Base-by-base conservation (phyloP, 106 monocot genomes). In the Acorus gramineus region DNA sequence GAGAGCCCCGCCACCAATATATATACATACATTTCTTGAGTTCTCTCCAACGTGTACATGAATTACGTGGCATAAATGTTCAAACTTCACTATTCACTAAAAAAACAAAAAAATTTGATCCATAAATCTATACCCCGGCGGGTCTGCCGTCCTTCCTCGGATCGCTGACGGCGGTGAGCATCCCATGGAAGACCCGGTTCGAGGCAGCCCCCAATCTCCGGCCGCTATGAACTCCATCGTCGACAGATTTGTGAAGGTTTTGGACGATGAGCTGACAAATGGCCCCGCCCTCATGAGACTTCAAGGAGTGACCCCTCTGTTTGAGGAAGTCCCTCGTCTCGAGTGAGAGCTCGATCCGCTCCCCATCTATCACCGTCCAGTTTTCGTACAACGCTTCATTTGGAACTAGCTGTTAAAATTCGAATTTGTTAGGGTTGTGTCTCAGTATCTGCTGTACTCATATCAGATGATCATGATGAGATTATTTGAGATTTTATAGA, bases 101-200 rank as follows among this genome's bases (percentile, higher is more conserved):
- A 28, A 28, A 28, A 28, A 28, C 0, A 28, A 28, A 28, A 28
- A 28, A 28, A 28, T 0, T 28, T 28, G 28, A 28, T 1, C 28
- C 28, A 5, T 3, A 7, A 10, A 4, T 63, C 49, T 74, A 93
- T 51, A 89, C 5, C 14, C 98, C 85, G 4, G 98, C 91, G 4
- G 98, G 91, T 10, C 55, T 60, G 7, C 92, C 98, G 56, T 73
- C 85, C 80, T 98, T 98, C 51, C 98, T 85, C 3, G 87, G 91
- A 81, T 98, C 98, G 46, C 98, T 98, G 12, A 98, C 88, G 2
- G 98, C 98, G 5, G 79, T 89, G 55, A 98, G 83, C 78, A 79
- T 73, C 11, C 98, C 98, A 44, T 54, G 69, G 69, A 85, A 74
- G 58, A 81, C 82, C 0, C 60, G 56, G 1, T 11, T 50, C 1